Evolutionary conservation across 805 yeast species (phyloP).

Genomic region (Ascoidea tarda): DNA sequence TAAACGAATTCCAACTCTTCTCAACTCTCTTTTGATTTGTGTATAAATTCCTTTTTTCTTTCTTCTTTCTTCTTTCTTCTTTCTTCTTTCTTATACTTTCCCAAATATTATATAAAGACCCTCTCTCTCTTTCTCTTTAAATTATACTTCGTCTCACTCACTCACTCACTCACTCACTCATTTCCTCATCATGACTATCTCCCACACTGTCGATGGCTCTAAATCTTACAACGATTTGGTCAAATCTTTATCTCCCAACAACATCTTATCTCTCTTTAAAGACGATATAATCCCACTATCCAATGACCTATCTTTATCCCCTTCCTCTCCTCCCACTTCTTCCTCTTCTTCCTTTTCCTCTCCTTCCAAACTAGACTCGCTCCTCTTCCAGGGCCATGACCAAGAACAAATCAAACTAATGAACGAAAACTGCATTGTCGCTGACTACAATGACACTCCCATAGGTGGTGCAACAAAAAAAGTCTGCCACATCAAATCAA

Average conservation of each 20-base stretch:
- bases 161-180: too few species aligned
- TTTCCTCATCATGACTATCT: too few species aligned
- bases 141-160: too few species aligned
- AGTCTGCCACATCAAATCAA: slow-evolving; percentile 75
- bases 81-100: too few species aligned
- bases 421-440: slow-evolving; percentile 93
- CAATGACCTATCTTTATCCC: background rate
- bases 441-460: slow-evolving; percentile 78
- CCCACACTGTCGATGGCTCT: too few species aligned
- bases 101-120: too few species aligned
- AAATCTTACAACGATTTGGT: background rate
- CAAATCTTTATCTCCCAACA: background rate
- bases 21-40: too few species aligned
- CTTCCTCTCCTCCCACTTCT: background rate
- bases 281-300: background rate
- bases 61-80: too few species aligned
- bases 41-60: too few species aligned
- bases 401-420: slow-evolving; percentile 86
- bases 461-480: slow-evolving; percentile 93
- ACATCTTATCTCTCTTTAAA: too few species aligned
- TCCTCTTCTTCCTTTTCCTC: background rate
- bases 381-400: slow-evolving; percentile 74
- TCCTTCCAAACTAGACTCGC: slow-evolving; percentile 6
- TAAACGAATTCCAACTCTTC: too few species aligned
- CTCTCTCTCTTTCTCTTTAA: too few species aligned